A percentile compares a stretch with the other conserved stretches of the same genome.
phyloP scores from a whole-genome alignment of 768 basidiomycete genomes.

The Tephrocybe sp. region DNA sequence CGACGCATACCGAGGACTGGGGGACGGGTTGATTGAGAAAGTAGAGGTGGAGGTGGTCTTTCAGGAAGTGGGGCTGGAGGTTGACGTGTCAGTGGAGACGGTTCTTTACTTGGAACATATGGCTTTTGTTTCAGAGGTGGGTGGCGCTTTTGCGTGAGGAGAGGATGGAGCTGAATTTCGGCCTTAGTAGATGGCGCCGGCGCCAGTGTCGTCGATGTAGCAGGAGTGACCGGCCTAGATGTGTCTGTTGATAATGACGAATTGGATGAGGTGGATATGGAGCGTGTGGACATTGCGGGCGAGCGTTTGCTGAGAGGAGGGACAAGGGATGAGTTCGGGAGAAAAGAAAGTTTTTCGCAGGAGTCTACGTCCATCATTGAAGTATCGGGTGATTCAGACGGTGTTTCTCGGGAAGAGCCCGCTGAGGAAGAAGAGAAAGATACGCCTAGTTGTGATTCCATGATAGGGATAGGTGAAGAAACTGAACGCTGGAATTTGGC shows the following conservation, averaged over 20 bases:
- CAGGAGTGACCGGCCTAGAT: background rate
- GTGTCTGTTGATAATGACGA: background rate
- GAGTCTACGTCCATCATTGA: conserved; percentile 11
- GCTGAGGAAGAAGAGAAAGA: conserved; percentile 6
- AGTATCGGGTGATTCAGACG: conserved; percentile 4
- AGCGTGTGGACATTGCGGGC: background rate
- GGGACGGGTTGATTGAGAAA: conserved; percentile 23
- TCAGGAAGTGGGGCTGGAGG: background rate
- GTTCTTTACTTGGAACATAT: conserved; percentile 6
- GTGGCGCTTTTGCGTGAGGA: conserved; percentile 11
- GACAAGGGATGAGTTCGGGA: background rate
- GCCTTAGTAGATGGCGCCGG: conserved; percentile 3
- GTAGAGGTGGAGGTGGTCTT: conserved; percentile 7
- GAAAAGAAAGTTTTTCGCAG: too few relatives aligned
- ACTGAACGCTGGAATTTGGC: background rate
- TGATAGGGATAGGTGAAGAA: background rate
- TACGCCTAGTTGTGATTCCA: background rate
- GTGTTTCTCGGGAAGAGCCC: background rate
- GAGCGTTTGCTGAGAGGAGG: background rate
- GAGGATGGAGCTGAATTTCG: conserved; percentile 15
- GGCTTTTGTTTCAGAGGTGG: background rate
- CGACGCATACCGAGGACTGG: conserved; percentile 41
- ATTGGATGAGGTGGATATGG: background rate
- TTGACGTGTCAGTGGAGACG: background rate
- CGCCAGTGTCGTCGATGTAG: too few relatives aligned